These are phyloP conservation scores for Prillingera fragicola DNA, from an alignment of 1,284 basidiomycete species.

Conservation along the genomic window DNA sequence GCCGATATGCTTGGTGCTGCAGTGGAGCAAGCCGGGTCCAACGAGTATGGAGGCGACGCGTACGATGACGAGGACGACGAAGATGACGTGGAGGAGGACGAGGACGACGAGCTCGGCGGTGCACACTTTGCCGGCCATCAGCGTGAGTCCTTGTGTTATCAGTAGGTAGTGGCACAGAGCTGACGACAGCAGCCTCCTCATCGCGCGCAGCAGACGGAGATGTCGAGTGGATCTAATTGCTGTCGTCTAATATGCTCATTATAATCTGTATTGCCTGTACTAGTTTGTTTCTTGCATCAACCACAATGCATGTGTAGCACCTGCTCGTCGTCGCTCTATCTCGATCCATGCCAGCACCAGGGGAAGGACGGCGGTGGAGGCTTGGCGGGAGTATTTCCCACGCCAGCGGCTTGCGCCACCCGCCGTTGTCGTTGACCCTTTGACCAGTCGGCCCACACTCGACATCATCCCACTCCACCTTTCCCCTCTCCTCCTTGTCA, in stretches of 20 bases:
- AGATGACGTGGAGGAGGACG: slow-evolving; percentile 30
- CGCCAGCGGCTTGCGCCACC: no score
- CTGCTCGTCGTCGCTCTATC: no score
- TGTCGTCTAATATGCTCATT: not conserved
- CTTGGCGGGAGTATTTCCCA: no score
- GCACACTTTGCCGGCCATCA: slow-evolving; percentile 21
- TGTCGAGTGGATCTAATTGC: slow-evolving; percentile 16
- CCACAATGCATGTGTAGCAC: no score
- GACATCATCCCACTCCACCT: no score
- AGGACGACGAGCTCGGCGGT: slow-evolving; percentile 36
- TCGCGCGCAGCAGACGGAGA: slow-evolving; percentile 5
- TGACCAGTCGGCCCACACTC: no score
- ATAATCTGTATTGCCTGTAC: not conserved
- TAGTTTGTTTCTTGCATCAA: no score
- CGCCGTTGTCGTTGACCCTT: no score
- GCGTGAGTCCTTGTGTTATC: not conserved
- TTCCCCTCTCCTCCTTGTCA: no score
- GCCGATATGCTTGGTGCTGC: slow-evolving; percentile 36
- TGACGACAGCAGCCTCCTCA: not conserved
- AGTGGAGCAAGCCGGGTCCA: slow-evolving; percentile 22
- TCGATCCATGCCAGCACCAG: no score
- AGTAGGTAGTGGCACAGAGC: not conserved
- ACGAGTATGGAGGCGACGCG: slow-evolving; percentile 15
- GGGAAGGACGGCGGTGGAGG: no score
- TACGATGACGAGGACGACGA: slow-evolving; percentile 28